Conservation (phyloP, 176 grass and related monocot genomes). For the Pontederia crassipes region DNA sequence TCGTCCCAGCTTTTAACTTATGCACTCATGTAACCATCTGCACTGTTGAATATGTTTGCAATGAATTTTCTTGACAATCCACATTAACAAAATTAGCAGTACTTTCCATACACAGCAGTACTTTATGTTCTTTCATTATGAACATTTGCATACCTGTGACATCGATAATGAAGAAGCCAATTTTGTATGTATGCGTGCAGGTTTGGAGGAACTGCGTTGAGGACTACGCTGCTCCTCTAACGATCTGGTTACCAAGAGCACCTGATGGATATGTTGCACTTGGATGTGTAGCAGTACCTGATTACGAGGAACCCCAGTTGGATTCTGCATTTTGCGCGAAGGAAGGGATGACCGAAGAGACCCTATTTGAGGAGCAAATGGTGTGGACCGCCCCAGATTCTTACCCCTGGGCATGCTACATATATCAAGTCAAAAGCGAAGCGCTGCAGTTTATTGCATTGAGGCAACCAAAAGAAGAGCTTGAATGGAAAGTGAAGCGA, state of each 20-base stretch:
- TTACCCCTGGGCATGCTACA: conserved; percentile 84
- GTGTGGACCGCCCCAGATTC: conserved; percentile 70
- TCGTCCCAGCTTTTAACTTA: not conserved
- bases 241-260: conserved; percentile 80
- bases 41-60: not conserved
- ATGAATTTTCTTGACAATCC: too few species aligned
- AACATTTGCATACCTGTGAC: not conserved
- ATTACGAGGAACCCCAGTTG: conserved; percentile 54
- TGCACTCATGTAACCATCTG: not conserved
- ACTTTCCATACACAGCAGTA: too few species aligned
- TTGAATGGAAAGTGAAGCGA: conserved; percentile 42
- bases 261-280: conserved; percentile 63
- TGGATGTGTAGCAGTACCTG: conserved; percentile 63
- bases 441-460: conserved; percentile 77
- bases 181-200: conserved; percentile 13
- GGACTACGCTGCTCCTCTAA: conserved; percentile 57
- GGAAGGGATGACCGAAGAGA: conserved; percentile 42
- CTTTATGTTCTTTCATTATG: not conserved
- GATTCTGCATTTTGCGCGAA: conserved; percentile 52
- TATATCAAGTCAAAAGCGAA: conserved; percentile 70
- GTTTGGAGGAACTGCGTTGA: conserved; percentile 90
- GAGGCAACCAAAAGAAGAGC: conserved; percentile 58
- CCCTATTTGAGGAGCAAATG: conserved; percentile 66
- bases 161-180: not conserved
- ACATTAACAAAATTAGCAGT: too few species aligned